Conservation (phyloP, 1,284 basidiomycete species). For the Neolentinus lepideus region DNA sequence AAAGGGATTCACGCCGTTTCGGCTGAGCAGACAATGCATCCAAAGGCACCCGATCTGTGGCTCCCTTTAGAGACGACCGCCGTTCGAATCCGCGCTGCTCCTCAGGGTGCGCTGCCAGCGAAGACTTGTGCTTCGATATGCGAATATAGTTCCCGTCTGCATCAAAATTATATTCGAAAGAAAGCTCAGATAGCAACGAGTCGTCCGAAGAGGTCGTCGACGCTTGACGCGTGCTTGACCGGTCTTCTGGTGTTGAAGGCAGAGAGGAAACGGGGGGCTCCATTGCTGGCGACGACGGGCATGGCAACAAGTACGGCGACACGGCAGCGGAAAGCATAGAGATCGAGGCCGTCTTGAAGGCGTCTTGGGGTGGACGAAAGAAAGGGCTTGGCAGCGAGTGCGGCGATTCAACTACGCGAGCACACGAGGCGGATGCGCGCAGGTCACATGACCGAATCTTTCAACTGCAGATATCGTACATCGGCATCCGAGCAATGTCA, state of each 20-base stretch:
- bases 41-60: conserved; percentile 25
- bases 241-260: conserved; percentile 11
- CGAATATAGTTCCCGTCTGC: conserved; percentile 54
- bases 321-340: background rate
- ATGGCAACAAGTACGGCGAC: background rate
- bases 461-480: too few relatives aligned
- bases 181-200: conserved; percentile 54
- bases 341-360: background rate
- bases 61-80: conserved; percentile 14
- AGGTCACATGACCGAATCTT: background rate
- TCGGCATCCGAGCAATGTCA: background rate
- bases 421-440: background rate
- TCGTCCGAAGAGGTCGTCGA: conserved; percentile 46
- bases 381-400: too few relatives aligned
- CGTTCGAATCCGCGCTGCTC: background rate
- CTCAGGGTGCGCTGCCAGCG: conserved; percentile 28
- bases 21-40: conserved; percentile 23
- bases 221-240: conserved; percentile 23
- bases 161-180: conserved; percentile 62
- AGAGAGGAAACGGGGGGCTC: background rate
- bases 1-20: conserved; percentile 40
- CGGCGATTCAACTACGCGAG: background rate
- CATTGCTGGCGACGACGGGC: background rate
- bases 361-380: too few relatives aligned
- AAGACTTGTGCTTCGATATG: conserved; percentile 34